Conservation (phyloP, 257 asterid species). For the Solanum phureja region DNA sequence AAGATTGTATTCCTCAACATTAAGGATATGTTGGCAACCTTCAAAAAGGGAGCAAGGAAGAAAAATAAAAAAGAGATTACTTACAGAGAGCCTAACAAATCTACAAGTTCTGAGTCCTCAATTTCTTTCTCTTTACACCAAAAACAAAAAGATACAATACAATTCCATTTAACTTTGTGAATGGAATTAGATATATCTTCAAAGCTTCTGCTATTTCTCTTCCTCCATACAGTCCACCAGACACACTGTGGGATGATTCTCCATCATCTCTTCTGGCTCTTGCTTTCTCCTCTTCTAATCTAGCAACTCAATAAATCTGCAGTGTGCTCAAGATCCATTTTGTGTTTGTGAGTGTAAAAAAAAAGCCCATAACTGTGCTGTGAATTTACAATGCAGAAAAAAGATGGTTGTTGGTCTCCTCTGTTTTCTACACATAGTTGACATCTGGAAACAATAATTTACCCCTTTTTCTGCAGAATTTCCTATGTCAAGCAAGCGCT, state of each 20-base stretch:
- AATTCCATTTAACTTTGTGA: not conserved
- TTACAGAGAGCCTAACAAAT: not conserved
- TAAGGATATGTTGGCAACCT: not conserved
- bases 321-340: not conserved
- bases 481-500: not conserved
- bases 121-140: not conserved
- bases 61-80: not conserved
- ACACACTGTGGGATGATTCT: not conserved
- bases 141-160: not conserved
- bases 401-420: not conserved
- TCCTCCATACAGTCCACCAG: not conserved
- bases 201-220: not conserved
- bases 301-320: not conserved
- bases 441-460: not conserved
- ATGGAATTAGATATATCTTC: not conserved
- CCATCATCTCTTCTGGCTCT: not conserved
- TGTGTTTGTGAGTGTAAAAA: not conserved
- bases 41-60: not conserved
- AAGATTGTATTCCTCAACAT: not conserved
- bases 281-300: not conserved
- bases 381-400: not conserved
- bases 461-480: not conserved
- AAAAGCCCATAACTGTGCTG: not conserved
- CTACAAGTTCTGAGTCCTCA: not conserved
- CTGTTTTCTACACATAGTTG: not conserved